Percentiles rank a stretch among this genome's conserved stretches.
Evolutionary conservation across 2,329 filamentous ascomycete genomes (phyloP).

Genomic region (Aspergillus nomiae): DNA sequence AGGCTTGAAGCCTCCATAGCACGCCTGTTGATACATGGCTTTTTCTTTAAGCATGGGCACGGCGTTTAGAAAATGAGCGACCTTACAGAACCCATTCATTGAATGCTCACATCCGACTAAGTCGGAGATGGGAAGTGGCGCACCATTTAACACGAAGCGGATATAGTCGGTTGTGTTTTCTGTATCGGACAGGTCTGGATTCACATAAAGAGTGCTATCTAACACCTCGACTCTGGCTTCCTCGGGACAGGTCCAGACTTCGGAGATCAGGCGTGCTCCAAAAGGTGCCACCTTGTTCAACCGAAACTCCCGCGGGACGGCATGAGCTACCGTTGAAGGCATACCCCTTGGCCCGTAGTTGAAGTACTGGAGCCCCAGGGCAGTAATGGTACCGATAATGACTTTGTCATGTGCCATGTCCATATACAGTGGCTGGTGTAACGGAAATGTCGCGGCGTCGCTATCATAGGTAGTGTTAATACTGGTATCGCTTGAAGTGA

Average conservation of each 20-base stretch:
- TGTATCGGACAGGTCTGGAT: constrained; percentile 23
- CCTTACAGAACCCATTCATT: constrained; percentile 32
- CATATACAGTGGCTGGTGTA: constrained; percentile 52
- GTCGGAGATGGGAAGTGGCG: constrained; percentile 31
- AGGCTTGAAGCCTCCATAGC: constrained; percentile 29
- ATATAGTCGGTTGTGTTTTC: constrained; percentile 27
- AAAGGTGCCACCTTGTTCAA: constrained; percentile 58
- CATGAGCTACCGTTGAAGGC: constrained; percentile 31
- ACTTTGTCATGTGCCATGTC: constrained; percentile 59
- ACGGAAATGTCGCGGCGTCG: constrained; percentile 50
- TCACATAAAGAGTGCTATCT: constrained; percentile 35
- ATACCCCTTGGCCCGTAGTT: constrained; percentile 30
- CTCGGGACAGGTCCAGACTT: constrained; percentile 55
- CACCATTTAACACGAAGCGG: constrained; percentile 34
- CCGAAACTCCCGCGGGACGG: constrained; percentile 52
- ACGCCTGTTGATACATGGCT: constrained; percentile 33
- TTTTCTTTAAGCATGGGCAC: constrained; percentile 26
- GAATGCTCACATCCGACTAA: constrained; percentile 26
- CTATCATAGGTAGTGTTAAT: constrained; percentile 54
- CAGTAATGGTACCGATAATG: constrained; percentile 53
- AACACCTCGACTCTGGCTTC: constrained; percentile 36
- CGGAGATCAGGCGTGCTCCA: constrained; percentile 57
- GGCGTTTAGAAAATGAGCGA: constrained; percentile 27
- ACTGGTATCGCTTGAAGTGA: constrained; percentile 51
- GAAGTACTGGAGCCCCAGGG: constrained; percentile 59